phyloP scores from a whole-genome alignment of 306 rosid species.

The Ormosia semicastrata region DNA sequence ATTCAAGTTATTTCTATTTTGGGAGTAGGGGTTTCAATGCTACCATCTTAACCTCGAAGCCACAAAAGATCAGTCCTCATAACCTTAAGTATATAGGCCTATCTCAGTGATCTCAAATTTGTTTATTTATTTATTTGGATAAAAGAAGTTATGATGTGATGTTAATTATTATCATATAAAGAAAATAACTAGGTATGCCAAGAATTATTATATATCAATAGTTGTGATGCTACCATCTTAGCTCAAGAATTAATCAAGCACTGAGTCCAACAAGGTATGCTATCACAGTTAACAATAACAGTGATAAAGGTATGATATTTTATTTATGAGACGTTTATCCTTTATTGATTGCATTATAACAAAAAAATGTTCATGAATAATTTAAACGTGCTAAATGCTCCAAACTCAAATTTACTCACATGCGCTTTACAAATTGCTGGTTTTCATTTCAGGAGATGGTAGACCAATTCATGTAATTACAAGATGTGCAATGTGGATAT shows the following conservation, averaged over 20 bases:
- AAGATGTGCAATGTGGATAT: background rate
- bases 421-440: background rate
- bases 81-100: background rate
- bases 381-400: background rate
- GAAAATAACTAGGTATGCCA: constrained; percentile 3
- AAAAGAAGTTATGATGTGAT: background rate
- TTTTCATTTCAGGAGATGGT: background rate
- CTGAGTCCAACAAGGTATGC: background rate
- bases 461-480: background rate
- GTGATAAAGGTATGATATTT: background rate
- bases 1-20: background rate
- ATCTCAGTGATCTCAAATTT: background rate
- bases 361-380: background rate
- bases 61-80: background rate
- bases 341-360: background rate
- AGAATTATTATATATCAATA: background rate
- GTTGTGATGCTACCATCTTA: background rate
- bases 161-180: background rate
- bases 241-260: background rate
- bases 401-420: background rate
- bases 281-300: background rate
- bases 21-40: background rate
- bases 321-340: background rate
- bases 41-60: background rate
- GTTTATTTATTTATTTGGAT: background rate